phyloP scores from a whole-genome alignment of 108 stramenopile genomes.

The Thalassiosira profunda region DNA sequence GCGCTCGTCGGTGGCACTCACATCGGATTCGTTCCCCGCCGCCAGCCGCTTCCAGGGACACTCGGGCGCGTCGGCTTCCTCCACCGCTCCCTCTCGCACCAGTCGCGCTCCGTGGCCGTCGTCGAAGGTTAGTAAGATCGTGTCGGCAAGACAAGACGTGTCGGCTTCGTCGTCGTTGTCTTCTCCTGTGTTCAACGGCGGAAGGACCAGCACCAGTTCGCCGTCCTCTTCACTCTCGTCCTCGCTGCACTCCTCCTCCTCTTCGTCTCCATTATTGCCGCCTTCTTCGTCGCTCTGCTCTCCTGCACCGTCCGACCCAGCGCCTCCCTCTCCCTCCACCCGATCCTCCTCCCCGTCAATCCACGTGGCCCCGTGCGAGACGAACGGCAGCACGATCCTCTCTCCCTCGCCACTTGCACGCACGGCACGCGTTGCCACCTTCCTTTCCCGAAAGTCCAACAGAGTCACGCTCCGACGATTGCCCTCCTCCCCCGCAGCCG shows the following conservation, averaged over 20 bases:
- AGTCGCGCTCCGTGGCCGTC: slow-evolving; percentile 23
- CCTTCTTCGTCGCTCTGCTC: not conserved
- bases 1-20: too few species aligned
- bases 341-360: slow-evolving; percentile 9
- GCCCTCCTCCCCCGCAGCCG: slow-evolving; percentile 1
- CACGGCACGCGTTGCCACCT: slow-evolving; percentile 18
- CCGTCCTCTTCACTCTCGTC: slow-evolving; percentile 31
- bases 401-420: slow-evolving; percentile 9
- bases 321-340: not conserved
- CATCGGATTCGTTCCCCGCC: too few species aligned
- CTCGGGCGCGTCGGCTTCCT: too few species aligned
- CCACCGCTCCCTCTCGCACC: slow-evolving; percentile 3
- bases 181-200: slow-evolving; percentile 28
- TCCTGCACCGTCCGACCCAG: not conserved
- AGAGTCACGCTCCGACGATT: not conserved
- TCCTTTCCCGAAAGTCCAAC: slow-evolving; percentile 30
- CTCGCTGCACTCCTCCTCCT: not conserved
- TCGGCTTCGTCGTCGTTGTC: slow-evolving; percentile 17
- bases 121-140: slow-evolving; percentile 17
- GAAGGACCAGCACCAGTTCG: slow-evolving; percentile 32
- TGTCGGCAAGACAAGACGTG: too few species aligned
- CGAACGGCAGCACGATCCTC: slow-evolving; percentile 62
- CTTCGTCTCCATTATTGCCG: not conserved
- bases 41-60: too few species aligned
- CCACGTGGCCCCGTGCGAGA: slow-evolving; percentile 55